Base-by-base conservation (phyloP, 805 yeast genomes). In the Tanozyma kutaoensis region DNA sequence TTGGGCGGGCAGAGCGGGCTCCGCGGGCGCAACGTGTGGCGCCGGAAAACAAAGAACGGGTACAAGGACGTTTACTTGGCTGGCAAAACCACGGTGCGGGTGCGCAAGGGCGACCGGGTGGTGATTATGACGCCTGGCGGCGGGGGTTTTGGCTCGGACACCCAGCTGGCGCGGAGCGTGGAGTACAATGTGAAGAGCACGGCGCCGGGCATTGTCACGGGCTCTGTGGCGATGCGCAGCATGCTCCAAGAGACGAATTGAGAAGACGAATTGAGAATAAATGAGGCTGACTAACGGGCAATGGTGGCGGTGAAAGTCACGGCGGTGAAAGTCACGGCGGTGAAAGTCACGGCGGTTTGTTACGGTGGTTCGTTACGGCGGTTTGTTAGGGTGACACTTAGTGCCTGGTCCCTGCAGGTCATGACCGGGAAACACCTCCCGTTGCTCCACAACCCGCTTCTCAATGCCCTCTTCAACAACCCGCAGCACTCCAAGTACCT, bases 141-240 rank as follows among this genome's bases (percentile, higher is more conserved):
- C 18, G 93, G 91, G 24, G 93, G 85, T 0, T 80, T 62, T 48
- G 93, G 93, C 22, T n/a, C n/a, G n/a, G n/a, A n/a, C n/a, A n/a
- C n/a, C n/a, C n/a, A n/a, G n/a, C n/a, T n/a, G n/a, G n/a, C n/a
- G n/a, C n/a, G n/a, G n/a, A n/a, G n/a, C n/a, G n/a, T n/a, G n/a
- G n/a, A n/a, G n/a, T n/a, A n/a, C n/a, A n/a, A n/a, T n/a, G n/a
- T n/a, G n/a, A n/a, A n/a, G n/a, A n/a, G n/a, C n/a, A n/a, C n/a
- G n/a, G n/a, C n/a, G n/a, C n/a, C n/a, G n/a, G n/a, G n/a, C n/a
- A n/a, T n/a, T n/a, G n/a, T n/a, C n/a, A 54, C 59, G 1, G 66
- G 66, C 1, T 51, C 60, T 12, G 50, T 55, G 10, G 58, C 52
- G 3, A 35, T 47, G 43, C 39, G 61, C 23, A 38, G 37, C 16